Percentiles rank a stretch among this genome's conserved stretches.
Conservation (phyloP, 805 yeast species). For the Kregervanrija fluxuum region DNA sequence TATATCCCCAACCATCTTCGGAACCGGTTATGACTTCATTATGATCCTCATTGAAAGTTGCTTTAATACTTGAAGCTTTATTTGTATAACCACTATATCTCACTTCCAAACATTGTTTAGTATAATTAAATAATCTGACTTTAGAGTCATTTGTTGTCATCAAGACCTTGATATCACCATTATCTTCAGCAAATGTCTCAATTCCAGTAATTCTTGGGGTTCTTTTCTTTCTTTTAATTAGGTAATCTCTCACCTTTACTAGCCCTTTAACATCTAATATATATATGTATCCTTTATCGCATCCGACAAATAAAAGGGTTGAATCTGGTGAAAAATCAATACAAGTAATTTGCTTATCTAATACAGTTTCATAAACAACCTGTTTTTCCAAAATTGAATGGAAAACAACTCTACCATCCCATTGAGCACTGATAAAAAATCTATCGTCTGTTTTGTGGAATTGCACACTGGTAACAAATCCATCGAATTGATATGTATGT, state of each 20-base stretch:
- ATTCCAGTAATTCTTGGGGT: slow-evolving; percentile 75
- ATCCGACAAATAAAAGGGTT: slow-evolving; percentile 61
- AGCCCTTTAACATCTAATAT: slow-evolving; percentile 47
- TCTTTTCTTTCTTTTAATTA: slow-evolving; percentile 33
- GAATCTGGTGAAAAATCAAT: slow-evolving; percentile 62
- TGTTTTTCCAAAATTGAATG: slow-evolving; percentile 79
- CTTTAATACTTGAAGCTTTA: slow-evolving; percentile 63
- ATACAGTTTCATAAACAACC: slow-evolving; percentile 52
- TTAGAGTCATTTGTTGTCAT: slow-evolving; percentile 81
- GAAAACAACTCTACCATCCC: slow-evolving; percentile 67
- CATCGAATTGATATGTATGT: slow-evolving; percentile 62
- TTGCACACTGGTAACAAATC: slow-evolving; percentile 70
- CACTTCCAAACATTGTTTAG: slow-evolving; percentile 48
- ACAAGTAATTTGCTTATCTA: slow-evolving; percentile 63
- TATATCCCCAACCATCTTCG: slow-evolving; percentile 80
- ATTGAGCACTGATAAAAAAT: slow-evolving; percentile 74
- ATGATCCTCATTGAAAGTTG: slow-evolving; percentile 52
- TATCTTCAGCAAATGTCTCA: slow-evolving; percentile 33
- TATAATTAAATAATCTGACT: slow-evolving; percentile 56
- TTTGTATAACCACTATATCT: slow-evolving; percentile 71
- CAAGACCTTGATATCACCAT: slow-evolving; percentile 30
- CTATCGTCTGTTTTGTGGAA: slow-evolving; percentile 86
- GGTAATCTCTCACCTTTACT: slow-evolving; percentile 36
- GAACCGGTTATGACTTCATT: slow-evolving; percentile 66
- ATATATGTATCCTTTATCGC: slow-evolving; percentile 65